These are phyloP conservation scores for Chrysanthemum makinoi DNA, from an alignment of 129 eudicot genomes.

Conservation along the genomic window DNA sequence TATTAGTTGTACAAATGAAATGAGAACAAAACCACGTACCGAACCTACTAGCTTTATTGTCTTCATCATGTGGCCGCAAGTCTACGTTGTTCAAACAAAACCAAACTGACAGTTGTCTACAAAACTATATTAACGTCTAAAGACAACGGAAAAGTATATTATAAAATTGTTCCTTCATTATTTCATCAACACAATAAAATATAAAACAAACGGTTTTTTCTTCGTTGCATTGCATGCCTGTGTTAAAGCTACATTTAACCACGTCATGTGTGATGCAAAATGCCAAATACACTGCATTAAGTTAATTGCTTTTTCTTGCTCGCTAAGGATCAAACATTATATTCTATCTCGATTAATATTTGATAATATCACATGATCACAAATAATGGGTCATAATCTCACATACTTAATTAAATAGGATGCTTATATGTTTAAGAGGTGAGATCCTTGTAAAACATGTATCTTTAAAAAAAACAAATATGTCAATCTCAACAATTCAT, in stretches of 20 bases:
- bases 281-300: neutral
- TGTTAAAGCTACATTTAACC: neutral
- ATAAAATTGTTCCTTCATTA: no score
- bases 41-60: neutral
- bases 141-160: neutral
- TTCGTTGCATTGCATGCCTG: neutral
- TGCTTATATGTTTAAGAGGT: no score
- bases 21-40: neutral
- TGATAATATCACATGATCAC: no score
- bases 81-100: neutral
- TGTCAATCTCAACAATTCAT: no score
- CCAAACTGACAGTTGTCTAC: constrained; percentile 1
- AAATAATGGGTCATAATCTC: no score
- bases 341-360: neutral
- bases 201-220: neutral
- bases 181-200: no score
- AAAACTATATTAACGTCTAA: neutral
- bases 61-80: neutral
- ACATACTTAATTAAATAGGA: no score
- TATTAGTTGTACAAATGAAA: neutral
- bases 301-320: neutral
- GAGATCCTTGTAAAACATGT: no score
- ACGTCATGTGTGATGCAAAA: constrained; percentile 4
- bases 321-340: neutral
- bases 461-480: no score